These are phyloP conservation scores for Thuidium tamariscinum DNA, from an alignment of 225 moss, liverwort and hornwort species.

Conservation along the genomic window DNA sequence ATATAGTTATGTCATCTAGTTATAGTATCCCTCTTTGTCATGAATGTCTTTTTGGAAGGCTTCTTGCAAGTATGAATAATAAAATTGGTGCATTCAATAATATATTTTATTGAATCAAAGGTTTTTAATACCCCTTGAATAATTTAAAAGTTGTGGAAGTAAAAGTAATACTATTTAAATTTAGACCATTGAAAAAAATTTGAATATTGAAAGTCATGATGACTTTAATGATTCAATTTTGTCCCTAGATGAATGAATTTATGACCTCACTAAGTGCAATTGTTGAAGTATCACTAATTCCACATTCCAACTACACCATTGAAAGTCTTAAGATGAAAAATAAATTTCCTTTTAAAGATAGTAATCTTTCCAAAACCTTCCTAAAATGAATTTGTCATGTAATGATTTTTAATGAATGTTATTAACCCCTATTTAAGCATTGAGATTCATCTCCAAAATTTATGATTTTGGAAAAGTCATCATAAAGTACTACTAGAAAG, in stretches of 20 bases:
- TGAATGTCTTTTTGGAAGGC: background rate
- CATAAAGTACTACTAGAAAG: too few relatives aligned
- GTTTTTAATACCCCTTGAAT: too few relatives aligned
- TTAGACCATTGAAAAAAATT: background rate
- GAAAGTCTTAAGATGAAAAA: background rate
- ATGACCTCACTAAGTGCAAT: too few relatives aligned
- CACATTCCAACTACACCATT: background rate
- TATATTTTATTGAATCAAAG: background rate
- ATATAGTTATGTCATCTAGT: too few relatives aligned
- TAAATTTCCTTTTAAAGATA: background rate
- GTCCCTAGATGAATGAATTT: too few relatives aligned
- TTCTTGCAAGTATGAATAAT: background rate
- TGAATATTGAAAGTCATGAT: background rate
- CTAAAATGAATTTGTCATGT: background rate
- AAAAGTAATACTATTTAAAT: background rate
- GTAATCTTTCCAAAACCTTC: fast-evolving
- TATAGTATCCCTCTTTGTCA: background rate
- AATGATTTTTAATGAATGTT: background rate
- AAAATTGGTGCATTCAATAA: too few relatives aligned
- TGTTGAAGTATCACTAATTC: background rate
- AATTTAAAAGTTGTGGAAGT: background rate
- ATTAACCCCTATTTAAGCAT: too few relatives aligned
- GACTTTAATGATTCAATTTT: background rate
- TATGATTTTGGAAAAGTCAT: too few relatives aligned
- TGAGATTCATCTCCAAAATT: too few relatives aligned